phyloP scores from a whole-genome alignment of 805 yeast genomes.

The Metschnikowia proteae region DNA sequence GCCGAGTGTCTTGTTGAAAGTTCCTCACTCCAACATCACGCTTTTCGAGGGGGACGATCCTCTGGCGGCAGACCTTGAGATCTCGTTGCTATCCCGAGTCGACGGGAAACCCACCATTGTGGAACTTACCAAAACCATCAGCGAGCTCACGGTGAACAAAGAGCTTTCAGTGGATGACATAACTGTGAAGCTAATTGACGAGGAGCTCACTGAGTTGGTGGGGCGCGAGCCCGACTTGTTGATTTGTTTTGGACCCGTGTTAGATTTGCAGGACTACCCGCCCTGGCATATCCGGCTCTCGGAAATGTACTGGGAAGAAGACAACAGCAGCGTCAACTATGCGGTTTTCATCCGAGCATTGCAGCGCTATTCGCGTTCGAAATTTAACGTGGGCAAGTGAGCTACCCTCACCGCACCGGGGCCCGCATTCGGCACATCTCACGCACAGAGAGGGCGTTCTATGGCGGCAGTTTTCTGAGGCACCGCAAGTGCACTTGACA shows the following conservation, averaged over 20 bases:
- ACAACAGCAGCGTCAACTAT: conserved; percentile 74
- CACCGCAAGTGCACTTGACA: no score
- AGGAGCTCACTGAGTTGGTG: conserved; percentile 67
- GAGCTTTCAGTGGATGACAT: conserved; percentile 65
- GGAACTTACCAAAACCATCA: conserved; percentile 80
- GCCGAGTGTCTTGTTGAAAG: conserved; percentile 58
- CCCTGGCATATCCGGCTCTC: conserved; percentile 96
- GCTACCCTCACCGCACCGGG: background rate
- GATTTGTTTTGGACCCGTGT: conserved; percentile 76
- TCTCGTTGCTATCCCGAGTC: conserved; percentile 62
- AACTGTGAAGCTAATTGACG: conserved; percentile 70
- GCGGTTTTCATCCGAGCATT: conserved; percentile 79
- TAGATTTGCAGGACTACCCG: conserved; percentile 91
- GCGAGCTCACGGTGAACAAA: conserved; percentile 61
- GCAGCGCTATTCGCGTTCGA: conserved; percentile 71
- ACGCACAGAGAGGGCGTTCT: no score
- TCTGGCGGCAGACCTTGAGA: conserved; percentile 45
- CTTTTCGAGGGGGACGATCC: conserved; percentile 31
- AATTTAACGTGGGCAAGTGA: conserved; percentile 83
- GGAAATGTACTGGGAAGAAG: conserved; percentile 89
- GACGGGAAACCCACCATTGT: conserved; percentile 92
- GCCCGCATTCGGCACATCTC: background rate
- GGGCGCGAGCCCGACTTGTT: conserved; percentile 93
- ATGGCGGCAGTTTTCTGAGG: no score
- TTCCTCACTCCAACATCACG: conserved; percentile 62